phyloP scores from a whole-genome alignment of 441 rosid genomes.

The Arabidopsis hybrid region DNA sequence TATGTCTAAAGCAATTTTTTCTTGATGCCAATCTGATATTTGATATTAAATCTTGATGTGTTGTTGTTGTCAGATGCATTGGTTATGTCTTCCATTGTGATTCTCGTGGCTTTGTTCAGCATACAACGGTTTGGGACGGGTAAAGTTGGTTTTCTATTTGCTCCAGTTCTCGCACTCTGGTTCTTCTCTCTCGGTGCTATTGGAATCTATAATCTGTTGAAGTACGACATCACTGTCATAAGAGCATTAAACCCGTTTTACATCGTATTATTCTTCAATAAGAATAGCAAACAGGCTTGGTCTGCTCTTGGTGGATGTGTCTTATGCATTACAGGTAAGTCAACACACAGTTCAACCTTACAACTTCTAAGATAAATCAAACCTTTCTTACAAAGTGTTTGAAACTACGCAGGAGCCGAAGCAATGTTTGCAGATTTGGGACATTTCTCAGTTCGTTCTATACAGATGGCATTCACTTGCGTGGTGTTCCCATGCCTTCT shows the following conservation, averaged over 20 bases:
- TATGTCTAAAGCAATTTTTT: not conserved
- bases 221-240: constrained; percentile 67
- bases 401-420: constrained; percentile 77
- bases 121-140: constrained; percentile 90
- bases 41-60: constrained; percentile 9
- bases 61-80: constrained; percentile 63
- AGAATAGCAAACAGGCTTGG: constrained; percentile 80
- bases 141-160: constrained; percentile 90
- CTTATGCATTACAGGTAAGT: constrained; percentile 87
- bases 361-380: not conserved
- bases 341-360: not conserved
- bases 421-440: constrained; percentile 99
- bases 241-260: constrained; percentile 89
- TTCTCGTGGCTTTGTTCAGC: constrained; percentile 82
- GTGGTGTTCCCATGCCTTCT: constrained; percentile 98
- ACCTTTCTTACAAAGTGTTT: constrained; percentile 17
- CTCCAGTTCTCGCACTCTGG: constrained; percentile 93
- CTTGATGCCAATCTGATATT: constrained; percentile 22
- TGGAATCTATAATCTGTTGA: constrained; percentile 80
- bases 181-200: constrained; percentile 85
- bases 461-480: constrained; percentile 88
- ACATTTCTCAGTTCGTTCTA: constrained; percentile 85
- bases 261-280: constrained; percentile 80
- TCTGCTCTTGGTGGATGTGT: constrained; percentile 98
- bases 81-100: constrained; percentile 67